phyloP scores from a whole-genome alignment of 306 rosid species.

The Quillaja saponaria region DNA sequence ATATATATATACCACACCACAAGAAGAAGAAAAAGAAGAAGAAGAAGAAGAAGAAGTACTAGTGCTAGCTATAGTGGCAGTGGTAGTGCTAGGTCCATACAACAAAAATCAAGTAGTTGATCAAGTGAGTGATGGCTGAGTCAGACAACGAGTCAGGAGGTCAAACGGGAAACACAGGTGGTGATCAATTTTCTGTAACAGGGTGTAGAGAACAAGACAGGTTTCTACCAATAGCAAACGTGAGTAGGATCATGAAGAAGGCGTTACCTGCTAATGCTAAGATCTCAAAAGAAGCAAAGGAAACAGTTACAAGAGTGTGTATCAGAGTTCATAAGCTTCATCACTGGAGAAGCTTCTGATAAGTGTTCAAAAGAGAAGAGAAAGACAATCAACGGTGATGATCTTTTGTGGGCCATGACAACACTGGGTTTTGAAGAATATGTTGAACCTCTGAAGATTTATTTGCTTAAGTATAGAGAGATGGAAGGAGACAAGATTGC shows the following conservation, averaged over 20 bases:
- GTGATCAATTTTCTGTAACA: slow-evolving; percentile 13
- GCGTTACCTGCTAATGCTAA: slow-evolving; percentile 56
- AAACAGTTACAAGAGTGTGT: slow-evolving; percentile 64
- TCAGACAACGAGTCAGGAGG: slow-evolving; percentile 66
- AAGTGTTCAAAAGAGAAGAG: slow-evolving; percentile 65
- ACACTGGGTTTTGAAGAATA: slow-evolving; percentile 57
- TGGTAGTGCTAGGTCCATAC: no score
- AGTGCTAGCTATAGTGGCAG: no score
- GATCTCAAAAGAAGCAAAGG: slow-evolving; percentile 66
- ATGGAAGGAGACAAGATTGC: slow-evolving; percentile 52
- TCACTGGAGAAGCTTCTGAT: slow-evolving; percentile 57
- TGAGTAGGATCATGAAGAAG: slow-evolving; percentile 66
- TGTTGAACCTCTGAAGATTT: slow-evolving; percentile 60
- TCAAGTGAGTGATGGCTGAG: no score
- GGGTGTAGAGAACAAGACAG: slow-evolving; percentile 54
- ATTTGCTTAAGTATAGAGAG: slow-evolving; percentile 53
- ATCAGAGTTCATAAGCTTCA: slow-evolving; percentile 61
- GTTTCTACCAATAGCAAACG: slow-evolving; percentile 61
- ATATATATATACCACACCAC: no score
- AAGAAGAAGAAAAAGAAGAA: no score
- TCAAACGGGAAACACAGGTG: slow-evolving; percentile 29
- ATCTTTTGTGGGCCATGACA: slow-evolving; percentile 64
- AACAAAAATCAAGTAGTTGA: no score
- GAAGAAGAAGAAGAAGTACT: no score
- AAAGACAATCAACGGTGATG: slow-evolving; percentile 66